These are phyloP conservation scores for Fistulifera solaris DNA, from an alignment of 108 stramenopile genomes.

Conservation along the genomic window DNA sequence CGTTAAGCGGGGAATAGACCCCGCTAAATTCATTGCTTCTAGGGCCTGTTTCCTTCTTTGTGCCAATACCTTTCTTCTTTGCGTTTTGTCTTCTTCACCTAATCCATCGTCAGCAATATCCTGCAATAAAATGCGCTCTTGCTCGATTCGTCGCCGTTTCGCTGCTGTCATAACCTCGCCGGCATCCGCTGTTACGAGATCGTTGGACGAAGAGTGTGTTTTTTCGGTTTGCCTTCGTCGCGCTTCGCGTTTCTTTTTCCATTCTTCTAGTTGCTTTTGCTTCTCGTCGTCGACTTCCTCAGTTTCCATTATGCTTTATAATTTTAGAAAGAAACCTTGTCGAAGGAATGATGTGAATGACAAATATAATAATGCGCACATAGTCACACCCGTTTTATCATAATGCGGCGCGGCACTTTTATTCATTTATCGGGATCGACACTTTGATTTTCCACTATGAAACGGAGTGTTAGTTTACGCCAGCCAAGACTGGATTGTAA, in stretches of 20 bases:
- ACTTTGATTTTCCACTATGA: no score
- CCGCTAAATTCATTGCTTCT: background rate
- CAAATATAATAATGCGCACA: no score
- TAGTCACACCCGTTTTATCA: no score
- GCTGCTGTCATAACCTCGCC: slow-evolving; percentile 8
- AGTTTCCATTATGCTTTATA: background rate
- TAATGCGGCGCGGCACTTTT: no score
- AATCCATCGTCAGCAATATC: background rate
- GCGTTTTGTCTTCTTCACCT: background rate
- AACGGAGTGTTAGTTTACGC: no score
- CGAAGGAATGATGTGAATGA: no score
- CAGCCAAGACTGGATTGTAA: no score
- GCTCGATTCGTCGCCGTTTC: slow-evolving; percentile 18
- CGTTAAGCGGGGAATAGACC: no score
- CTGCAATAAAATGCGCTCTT: slow-evolving; percentile 8
- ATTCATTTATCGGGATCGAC: no score
- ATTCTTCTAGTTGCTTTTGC: slow-evolving; percentile 13
- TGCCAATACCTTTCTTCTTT: background rate
- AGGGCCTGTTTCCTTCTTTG: slow-evolving; percentile 6
- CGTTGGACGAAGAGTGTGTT: slow-evolving; percentile 4
- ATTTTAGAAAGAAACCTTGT: no score
- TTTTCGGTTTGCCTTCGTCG: slow-evolving; percentile 14
- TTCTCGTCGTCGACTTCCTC: slow-evolving; percentile 5
- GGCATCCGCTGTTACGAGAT: background rate
- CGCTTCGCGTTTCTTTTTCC: slow-evolving; percentile 23